Conservation (phyloP, 2,329 filamentous ascomycete species). For the Penicillium palitans region DNA sequence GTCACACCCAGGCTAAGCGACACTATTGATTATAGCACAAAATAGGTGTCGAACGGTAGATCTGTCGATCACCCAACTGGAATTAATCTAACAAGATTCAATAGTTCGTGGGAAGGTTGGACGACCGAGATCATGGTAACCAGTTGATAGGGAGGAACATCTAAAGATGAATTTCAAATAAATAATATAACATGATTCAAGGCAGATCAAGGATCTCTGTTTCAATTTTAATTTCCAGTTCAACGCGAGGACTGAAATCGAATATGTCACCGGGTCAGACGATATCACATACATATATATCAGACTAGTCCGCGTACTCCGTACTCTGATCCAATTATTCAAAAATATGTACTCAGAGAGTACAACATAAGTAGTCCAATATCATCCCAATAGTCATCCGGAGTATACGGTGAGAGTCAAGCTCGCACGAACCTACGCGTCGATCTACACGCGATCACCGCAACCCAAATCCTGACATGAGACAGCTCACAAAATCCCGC, state of each 20-base stretch:
- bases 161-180: background rate
- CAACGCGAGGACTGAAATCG: background rate
- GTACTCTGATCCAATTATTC: constrained; percentile 5
- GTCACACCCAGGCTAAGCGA: constrained; percentile 10
- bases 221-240: background rate
- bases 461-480: constrained; percentile 23
- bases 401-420: constrained; percentile 1
- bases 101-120: constrained; percentile 13
- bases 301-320: constrained; percentile 8
- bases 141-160: background rate
- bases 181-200: background rate
- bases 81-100: constrained; percentile 16
- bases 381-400: background rate
- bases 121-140: background rate
- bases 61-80: constrained; percentile 16
- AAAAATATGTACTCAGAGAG: background rate
- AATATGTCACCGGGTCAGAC: background rate
- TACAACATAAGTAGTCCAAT: background rate
- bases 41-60: constrained; percentile 16
- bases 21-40: constrained; percentile 21
- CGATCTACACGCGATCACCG: constrained; percentile 17
- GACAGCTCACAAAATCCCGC: constrained; percentile 22
- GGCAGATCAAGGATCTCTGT: background rate
- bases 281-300: constrained; percentile 1
- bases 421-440: background rate